These are phyloP conservation scores for Curvularia hawaiiensis DNA, from an alignment of 2,329 filamentous ascomycete genomes.

Conservation along the genomic window DNA sequence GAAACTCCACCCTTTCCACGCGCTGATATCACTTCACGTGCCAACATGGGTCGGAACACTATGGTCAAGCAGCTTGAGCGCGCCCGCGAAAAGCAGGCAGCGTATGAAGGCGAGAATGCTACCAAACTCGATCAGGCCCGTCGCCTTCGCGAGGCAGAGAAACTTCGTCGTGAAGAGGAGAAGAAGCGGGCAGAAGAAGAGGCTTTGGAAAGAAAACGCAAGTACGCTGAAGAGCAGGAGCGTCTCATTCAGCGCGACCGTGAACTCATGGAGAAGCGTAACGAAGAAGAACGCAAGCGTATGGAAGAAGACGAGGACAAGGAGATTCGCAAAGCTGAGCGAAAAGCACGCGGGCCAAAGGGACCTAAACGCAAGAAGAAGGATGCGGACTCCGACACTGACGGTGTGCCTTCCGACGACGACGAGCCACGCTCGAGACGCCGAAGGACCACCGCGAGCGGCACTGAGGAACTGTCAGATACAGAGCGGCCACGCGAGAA, in stretches of 20 bases:
- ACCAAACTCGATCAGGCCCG: slow-evolving; percentile 83
- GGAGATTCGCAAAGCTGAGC: slow-evolving; percentile 72
- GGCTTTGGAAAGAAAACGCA: slow-evolving; percentile 75
- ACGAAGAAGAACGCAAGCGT: slow-evolving; percentile 70
- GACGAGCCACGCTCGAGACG: slow-evolving; percentile 48
- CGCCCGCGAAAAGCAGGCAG: slow-evolving; percentile 79
- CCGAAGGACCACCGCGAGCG: slow-evolving; percentile 44
- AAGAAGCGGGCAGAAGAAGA: slow-evolving; percentile 69
- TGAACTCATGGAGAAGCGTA: slow-evolving; percentile 70
- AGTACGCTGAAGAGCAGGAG: slow-evolving; percentile 84
- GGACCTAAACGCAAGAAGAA: slow-evolving; percentile 66
- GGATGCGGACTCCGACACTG: slow-evolving; percentile 54
- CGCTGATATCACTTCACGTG: slow-evolving; percentile 88
- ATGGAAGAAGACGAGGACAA: slow-evolving; percentile 71
- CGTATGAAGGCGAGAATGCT: slow-evolving; percentile 93
- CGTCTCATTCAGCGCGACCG: slow-evolving; percentile 77
- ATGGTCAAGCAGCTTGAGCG: slow-evolving; percentile 90
- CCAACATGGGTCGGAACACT: slow-evolving; percentile 96
- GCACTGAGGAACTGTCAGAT: slow-evolving; percentile 56
- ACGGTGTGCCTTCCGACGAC: slow-evolving; percentile 43
- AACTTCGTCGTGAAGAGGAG: slow-evolving; percentile 77
- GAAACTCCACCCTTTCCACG: slow-evolving; percentile 84
- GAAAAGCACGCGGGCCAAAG: slow-evolving; percentile 58
- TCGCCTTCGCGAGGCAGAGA: slow-evolving; percentile 78
- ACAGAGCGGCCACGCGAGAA: slow-evolving; percentile 65